Evolutionary conservation across 1,284 basidiomycete species (phyloP), one percentile per base, ranked within the genome.

Genomic region (Grifola frondosa): DNA sequence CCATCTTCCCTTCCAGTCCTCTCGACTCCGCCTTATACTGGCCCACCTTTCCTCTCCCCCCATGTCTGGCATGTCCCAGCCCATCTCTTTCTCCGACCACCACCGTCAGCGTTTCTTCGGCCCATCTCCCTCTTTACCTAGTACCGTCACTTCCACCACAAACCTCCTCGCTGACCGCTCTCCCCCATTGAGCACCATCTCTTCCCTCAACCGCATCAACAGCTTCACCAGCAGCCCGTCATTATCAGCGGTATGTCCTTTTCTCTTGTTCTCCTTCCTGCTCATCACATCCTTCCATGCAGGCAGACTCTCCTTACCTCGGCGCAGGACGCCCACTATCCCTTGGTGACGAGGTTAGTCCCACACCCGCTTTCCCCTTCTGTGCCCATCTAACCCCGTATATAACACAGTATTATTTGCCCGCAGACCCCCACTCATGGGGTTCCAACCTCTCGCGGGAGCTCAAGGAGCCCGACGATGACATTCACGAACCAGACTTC

Each of bases 381-480:
- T 22, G 11, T 21, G 13, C 36, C 33, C 36, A 16, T 35, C 31
- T 41, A 31, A 35, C 44, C 31, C 13, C 33, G 9, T 44, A 15
- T 21, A 48, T 24, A 33, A 26, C 44, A 13, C 39, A 60, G 59
- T 61, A 57, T 52, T 46, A 51, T 38, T 52, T 64, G 36, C 51
- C 63, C 6, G 58, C 61, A 29, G 62, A 64, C 48, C 56, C 56
- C 3, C 48, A 56, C 20, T 51, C 51, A 43, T 64, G 63, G 61
- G 59, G 58, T 25, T 36, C 57, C 5, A 44, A 63, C 52, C 53
- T 65, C 35, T 54, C 59, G 7, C 58, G 53, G 7, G 60, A 65
- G 34, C 44, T 53, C 40, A 62, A 63, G 39, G 65, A 67, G 37
- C 52, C 58, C 5, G 66, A 67, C 49, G 66, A 68, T 49, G 55